Base-by-base conservation (phyloP, 2,329 filamentous ascomycete species). In the Neurospora sp. region DNA sequence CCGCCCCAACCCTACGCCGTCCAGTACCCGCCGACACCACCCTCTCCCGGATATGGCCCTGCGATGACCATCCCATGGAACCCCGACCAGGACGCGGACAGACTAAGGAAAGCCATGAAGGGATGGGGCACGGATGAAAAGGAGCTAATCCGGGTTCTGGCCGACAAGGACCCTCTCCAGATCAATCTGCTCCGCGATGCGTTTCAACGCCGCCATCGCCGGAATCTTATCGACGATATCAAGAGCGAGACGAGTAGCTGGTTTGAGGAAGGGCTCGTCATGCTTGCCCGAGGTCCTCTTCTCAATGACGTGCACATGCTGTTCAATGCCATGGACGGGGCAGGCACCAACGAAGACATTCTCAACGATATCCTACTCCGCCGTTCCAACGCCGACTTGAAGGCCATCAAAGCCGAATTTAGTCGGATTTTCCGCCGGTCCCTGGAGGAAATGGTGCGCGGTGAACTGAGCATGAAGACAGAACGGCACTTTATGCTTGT, bases 91-190 rank as follows among this genome's bases (percentile, higher is more conserved):
- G 89, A 96, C 75, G 91, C 93, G 0, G 87, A 93, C 70, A 87
- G 84, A 4, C 83, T 97, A 28, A 88, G 93, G 68, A 86, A 86
- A 74, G 93, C 95, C 2, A 97, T 97, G 93, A 97, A 97, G 80
- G 93, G 79, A 0, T 92, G 97, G 72, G 95, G 94, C 40, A 97
- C 94, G 0, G 89, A 98, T 76, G 94, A 97, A 79, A 90, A 89
- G 76, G 80, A 86, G 0, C 82, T 98, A 17, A 94, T 97, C 73
- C 82, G 84, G 2, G 82, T 90, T 3, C 82, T 98, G 9, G 82
- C 90, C 2, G 87, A 85, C 74, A 90, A 93, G 73, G 92, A 96
- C 73, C 91, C 94, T 0, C 82, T 93, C 4, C 92, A 97, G 78
- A 86, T 96, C 72, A 87, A 90, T 67, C 83, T 87, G 9, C 84